Conservation (phyloP, 2,329 filamentous ascomycete genomes). For the Graphiopsis chlorocephala region DNA sequence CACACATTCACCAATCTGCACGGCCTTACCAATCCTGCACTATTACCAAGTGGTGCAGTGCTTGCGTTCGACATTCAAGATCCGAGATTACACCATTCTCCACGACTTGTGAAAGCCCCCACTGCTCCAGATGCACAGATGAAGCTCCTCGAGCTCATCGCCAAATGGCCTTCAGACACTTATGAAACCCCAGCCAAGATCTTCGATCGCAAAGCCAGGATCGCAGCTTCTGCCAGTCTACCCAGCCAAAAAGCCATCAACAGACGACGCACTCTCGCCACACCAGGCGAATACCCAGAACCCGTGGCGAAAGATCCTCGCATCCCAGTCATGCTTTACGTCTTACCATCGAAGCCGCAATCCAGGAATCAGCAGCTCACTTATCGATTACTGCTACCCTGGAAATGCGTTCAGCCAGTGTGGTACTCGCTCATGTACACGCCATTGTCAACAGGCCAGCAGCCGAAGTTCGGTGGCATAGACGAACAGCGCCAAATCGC, state of each 20-base stretch:
- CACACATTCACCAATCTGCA: conserved; percentile 50
- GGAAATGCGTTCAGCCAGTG: conserved; percentile 80
- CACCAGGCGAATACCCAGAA: conserved; percentile 62
- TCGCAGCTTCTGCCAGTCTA: conserved; percentile 63
- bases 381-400: conserved; percentile 84
- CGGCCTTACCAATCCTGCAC: conserved; percentile 64
- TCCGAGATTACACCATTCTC: conserved; percentile 76
- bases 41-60: conserved; percentile 67
- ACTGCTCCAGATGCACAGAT: conserved; percentile 27
- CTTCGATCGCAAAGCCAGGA: conserved; percentile 66
- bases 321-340: conserved; percentile 73
- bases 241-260: conserved; percentile 78
- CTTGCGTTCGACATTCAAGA: conserved; percentile 74
- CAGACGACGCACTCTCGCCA: conserved; percentile 63
- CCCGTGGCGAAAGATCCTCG: conserved; percentile 62
- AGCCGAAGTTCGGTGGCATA: conserved; percentile 77
- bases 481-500: conserved; percentile 74
- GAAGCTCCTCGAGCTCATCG: conserved; percentile 58
- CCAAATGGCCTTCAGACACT: conserved; percentile 65
- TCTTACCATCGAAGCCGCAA: conserved; percentile 30
- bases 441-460: conserved; percentile 74
- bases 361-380: conserved; percentile 58
- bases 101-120: conserved; percentile 48
- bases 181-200: conserved; percentile 45
- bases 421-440: conserved; percentile 87